phyloP scores from a whole-genome alignment of 768 basidiomycete species.

The Rhizopogon vinicolor region DNA sequence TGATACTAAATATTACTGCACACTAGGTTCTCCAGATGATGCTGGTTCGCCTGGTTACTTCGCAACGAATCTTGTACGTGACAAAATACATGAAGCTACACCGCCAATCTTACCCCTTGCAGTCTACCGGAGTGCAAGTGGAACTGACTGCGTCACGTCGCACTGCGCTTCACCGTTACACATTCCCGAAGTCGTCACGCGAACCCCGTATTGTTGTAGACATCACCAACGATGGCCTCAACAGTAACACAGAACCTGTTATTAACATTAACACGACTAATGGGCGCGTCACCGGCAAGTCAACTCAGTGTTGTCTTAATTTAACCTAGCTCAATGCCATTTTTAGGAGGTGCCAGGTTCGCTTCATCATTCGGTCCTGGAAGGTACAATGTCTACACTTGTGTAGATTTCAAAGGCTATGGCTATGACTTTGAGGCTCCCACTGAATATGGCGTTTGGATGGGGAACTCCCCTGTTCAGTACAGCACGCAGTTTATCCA shows the following conservation, averaged over 20 bases:
- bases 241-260: constrained; percentile 43
- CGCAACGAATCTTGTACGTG: constrained; percentile 47
- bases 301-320: neutral
- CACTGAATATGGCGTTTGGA: constrained; percentile 52
- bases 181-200: constrained; percentile 43
- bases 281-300: constrained; percentile 42
- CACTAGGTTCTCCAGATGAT: constrained; percentile 52
- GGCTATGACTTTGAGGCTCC: constrained; percentile 43
- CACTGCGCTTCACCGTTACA: constrained; percentile 56
- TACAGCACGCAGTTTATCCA: constrained; percentile 43
- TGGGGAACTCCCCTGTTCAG: constrained; percentile 43
- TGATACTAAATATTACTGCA: neutral
- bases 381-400: constrained; percentile 52
- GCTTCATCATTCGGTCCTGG: constrained; percentile 58
- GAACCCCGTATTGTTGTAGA: constrained; percentile 54
- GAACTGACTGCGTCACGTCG: constrained; percentile 58
- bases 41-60: constrained; percentile 65
- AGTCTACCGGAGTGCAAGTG: constrained; percentile 54
- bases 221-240: constrained; percentile 57
- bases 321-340: neutral
- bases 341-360: constrained; percentile 35
- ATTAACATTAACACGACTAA: constrained; percentile 45
- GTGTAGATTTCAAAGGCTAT: constrained; percentile 56
- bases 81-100: constrained; percentile 4
- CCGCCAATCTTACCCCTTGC: neutral